Evolutionary conservation across 148 eudicot genomes (phyloP), one percentile per base, ranked within the genome.

Genomic region (Cornus kousa): DNA sequence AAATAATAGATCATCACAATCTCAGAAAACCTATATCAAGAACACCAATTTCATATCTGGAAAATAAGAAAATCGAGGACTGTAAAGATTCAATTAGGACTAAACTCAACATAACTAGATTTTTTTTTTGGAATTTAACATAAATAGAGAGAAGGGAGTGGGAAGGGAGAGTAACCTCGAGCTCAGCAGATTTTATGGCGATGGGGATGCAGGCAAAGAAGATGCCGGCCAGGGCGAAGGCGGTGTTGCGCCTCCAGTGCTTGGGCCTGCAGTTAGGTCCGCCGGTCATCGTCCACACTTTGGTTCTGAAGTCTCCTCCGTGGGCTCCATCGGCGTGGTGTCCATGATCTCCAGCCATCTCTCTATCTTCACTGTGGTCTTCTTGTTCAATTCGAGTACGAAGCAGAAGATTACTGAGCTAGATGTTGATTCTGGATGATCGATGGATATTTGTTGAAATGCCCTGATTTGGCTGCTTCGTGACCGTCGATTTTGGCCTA

Each of bases 211-310:
- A 95, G 73, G 90, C 75, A 43, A 95, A 91, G 80, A 95, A 84
- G 84, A 95, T 70, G 31, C 98, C 98, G 50, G 74, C 68, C 79
- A 95, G 83, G 70, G 98, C 97, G 75, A 95, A 72, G 71, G 94
- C 98, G 17, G 98, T 95, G 89, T 93, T 95, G 82, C 97, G 97
- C 77, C 85, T 89, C 98, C 98, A 93, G 83, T 95, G 97, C 64
- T 82, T 82, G 37, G 98, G 98, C 57, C 97, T 83, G 70, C 97
- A 95, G 87, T 87, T 23, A 60, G 99, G 93, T 43, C 99, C 99
- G 79, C 99, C 99, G 0, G 92, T 78, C 91, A 93, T 78, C 77
- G 87, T 95, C 99, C 99, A 95, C 12, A 95, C 99, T 70, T 93
- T 95, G 5, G 70, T 57, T 85, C 98, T 93, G 86, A 93, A 93